phyloP scores from a whole-genome alignment of 2,329 filamentous ascomycete genomes.

The Colletotrichum liriopes region DNA sequence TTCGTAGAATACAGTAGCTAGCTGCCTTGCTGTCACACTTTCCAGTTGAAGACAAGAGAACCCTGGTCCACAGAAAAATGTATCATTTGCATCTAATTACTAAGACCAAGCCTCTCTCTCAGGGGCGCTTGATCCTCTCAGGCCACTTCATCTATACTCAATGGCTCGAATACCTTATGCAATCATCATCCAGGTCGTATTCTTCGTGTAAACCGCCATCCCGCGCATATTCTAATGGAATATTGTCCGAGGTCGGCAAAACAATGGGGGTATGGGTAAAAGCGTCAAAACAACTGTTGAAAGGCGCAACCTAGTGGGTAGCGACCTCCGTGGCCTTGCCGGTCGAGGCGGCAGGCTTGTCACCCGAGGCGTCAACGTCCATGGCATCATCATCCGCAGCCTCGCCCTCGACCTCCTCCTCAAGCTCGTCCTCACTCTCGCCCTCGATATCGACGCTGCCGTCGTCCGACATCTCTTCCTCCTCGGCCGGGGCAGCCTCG shows the following conservation, averaged over 20 bases:
- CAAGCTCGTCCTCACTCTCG: constrained; percentile 81
- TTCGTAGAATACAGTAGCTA: not conserved
- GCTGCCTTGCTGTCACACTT: not conserved
- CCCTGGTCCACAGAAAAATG: constrained; percentile 3
- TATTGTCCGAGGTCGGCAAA: constrained; percentile 28
- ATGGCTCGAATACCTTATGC: constrained; percentile 35
- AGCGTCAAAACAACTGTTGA: constrained; percentile 31
- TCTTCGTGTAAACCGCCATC: constrained; percentile 42
- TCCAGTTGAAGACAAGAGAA: not conserved
- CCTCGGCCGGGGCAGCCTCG: constrained; percentile 68
- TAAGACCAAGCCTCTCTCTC: not conserved
- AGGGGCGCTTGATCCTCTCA: constrained; percentile 18
- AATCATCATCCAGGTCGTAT: constrained; percentile 43
- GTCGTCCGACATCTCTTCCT: constrained; percentile 79
- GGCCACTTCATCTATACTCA: constrained; percentile 29
- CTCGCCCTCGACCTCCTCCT: constrained; percentile 69
- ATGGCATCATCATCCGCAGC: constrained; percentile 62
- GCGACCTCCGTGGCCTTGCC: constrained; percentile 51
- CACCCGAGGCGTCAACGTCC: constrained; percentile 62
- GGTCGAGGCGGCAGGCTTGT: constrained; percentile 53
- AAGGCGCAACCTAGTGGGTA: constrained; percentile 39
- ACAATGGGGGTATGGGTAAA: constrained; percentile 42
- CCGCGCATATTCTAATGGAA: constrained; percentile 34
- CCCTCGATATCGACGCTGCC: constrained; percentile 86
- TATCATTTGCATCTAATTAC: constrained; percentile 42